A percentile compares a stretch with the other conserved stretches of the same genome.
phyloP scores from a whole-genome alignment of 2,329 filamentous ascomycete genomes.

The Chaetothyriales sp. region DNA sequence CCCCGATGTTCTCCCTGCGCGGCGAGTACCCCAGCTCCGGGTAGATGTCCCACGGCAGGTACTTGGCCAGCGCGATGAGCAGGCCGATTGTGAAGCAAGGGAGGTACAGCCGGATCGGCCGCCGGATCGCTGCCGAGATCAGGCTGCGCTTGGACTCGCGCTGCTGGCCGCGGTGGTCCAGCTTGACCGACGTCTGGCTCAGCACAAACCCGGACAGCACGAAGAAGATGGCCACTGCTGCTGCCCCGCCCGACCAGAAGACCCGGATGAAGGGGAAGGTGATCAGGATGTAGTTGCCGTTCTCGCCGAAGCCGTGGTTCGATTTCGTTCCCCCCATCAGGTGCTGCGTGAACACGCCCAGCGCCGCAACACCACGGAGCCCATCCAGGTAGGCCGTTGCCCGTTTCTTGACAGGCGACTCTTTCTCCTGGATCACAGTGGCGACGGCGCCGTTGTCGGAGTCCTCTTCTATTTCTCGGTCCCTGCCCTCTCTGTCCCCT shows the following conservation, averaged over 20 bases:
- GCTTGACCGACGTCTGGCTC: constrained; percentile 27
- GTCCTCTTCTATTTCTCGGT: neutral
- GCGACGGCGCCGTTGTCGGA: no score
- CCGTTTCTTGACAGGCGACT: neutral
- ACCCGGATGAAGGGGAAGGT: constrained; percentile 28
- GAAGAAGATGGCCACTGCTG: constrained; percentile 32
- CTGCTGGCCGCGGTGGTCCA: constrained; percentile 23
- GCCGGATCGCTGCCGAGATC: constrained; percentile 30
- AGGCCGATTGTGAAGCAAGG: constrained; percentile 27
- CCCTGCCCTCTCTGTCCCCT: neutral
- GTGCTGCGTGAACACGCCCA: constrained; percentile 14
- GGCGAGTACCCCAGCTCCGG: constrained; percentile 5
- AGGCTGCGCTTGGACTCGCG: constrained; percentile 24
- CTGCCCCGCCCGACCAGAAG: constrained; percentile 10
- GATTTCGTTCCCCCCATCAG: constrained; percentile 22
- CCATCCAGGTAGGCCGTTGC: constrained; percentile 19
- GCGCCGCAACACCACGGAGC: constrained; percentile 17
- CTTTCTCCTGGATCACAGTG: neutral
- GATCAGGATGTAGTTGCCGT: constrained; percentile 23
- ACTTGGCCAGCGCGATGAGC: constrained; percentile 26
- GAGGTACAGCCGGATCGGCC: constrained; percentile 30
- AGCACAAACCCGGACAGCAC: constrained; percentile 35
- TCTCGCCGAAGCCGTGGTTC: constrained; percentile 26
- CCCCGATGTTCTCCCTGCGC: constrained; percentile 4
- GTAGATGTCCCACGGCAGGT: constrained; percentile 27